Evolutionary conservation across 1,284 basidiomycete genomes (phyloP), one percentile per base, ranked within the genome.

Genomic region (Cutaneotrichosporon dermatis): DNA sequence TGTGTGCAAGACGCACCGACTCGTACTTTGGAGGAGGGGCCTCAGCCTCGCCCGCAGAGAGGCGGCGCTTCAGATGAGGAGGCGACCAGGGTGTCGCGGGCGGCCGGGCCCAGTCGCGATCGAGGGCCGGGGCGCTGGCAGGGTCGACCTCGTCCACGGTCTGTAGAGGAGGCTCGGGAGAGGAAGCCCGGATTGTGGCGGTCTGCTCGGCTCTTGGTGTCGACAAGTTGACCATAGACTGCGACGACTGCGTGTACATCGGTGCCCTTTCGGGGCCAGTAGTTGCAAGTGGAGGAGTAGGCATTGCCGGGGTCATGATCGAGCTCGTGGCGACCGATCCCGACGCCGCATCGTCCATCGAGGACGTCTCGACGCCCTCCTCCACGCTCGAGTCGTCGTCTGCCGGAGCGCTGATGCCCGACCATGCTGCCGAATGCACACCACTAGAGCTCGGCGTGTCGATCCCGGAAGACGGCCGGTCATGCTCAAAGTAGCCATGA

Each of bases 231-330:
- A 83, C 71, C 81, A 84, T 82, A 52, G 82, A 83, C 52, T 76
- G 82, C 36, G 89, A 90, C 0, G 82, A 81, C 36, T 84, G 86
- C 53, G 83, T 81, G 69, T 86, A 86, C 62, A 88, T 74, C 15
- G 79, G 78, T 0, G 85, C 83, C 11, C 83, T 80, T 3, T 34
- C 12, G 7, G 56, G 40, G 6, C 36, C 15, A 40, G 39, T 12
- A 40, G 39, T 8, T 8, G 25, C 25, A 33, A 13, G 39, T 11
- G 58, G 48, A 9, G 56, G 44, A 4, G 40, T 15, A 1, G 54
- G 36, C 4, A 49, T 33, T 36, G 54, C 39, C 4, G 62, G 58
- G 6, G 58, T 57, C 13, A 42, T 43, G 41, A 57, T 51, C 16
- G 57, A 34, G 41, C 55, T 49, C 34, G 43, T 55, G 11, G 55